Conservation (phyloP, 1,284 basidiomycete species). For the Agaricales sp. region DNA sequence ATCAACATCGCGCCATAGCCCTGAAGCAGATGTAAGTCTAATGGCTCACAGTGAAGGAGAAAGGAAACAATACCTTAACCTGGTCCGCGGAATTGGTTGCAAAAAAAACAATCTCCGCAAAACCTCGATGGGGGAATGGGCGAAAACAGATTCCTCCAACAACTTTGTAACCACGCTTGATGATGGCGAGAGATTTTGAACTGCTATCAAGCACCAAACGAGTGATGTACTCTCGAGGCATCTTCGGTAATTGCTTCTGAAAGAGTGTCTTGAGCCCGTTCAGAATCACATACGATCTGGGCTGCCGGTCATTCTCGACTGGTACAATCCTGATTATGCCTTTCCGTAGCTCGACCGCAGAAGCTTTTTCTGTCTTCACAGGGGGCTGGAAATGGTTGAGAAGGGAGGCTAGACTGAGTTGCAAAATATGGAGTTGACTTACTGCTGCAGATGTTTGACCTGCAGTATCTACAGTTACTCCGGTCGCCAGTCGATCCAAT, state of each 20-base stretch:
- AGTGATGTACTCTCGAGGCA: constrained; percentile 98
- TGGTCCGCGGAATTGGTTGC: constrained; percentile 96
- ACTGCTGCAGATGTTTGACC: constrained; percentile 38
- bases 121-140: constrained; percentile 90
- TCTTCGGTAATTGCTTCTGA: constrained; percentile 96
- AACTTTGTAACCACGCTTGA: constrained; percentile 92
- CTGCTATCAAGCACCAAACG: constrained; percentile 90
- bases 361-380: constrained; percentile 62
- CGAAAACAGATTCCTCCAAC: constrained; percentile 98
- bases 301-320: constrained; percentile 76
- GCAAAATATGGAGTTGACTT: constrained; percentile 15
- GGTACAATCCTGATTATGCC: constrained; percentile 82
- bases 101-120: constrained; percentile 99
- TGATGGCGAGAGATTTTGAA: constrained; percentile 88
- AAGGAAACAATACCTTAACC: constrained; percentile 78
- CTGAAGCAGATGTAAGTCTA: constrained; percentile 27
- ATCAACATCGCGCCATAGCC: constrained; percentile 98
- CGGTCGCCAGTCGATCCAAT: constrained; percentile 64
- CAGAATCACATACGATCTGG: constrained; percentile 75
- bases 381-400: constrained; percentile 30
- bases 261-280: constrained; percentile 96
- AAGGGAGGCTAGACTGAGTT: not conserved
- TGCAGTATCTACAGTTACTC: constrained; percentile 65
- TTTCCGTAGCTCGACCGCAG: constrained; percentile 73
- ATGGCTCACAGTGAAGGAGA: not conserved